Base-by-base conservation (phyloP, 805 yeast species). In the Scheffersomyces lignosus region DNA sequence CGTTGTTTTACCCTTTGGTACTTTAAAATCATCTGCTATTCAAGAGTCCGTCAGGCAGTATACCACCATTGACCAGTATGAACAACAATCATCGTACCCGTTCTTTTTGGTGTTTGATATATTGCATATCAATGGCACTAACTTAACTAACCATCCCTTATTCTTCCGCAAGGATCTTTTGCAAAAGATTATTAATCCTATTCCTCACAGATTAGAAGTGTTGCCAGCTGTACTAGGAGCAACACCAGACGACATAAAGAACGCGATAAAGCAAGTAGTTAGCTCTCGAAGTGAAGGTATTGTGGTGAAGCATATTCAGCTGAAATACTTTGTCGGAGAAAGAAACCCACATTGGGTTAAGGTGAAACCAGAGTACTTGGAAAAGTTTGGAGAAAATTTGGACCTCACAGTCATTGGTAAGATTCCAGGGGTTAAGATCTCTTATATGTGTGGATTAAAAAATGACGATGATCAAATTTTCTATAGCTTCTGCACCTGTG, bases 311-410 rank as follows among this genome's bases (percentile, higher is more conserved):
- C 73, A 80, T 44, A 75, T 80, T 1, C 57, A 64, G 9, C 71
- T 84, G 2, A 62, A 56, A 12, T 91, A 91, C 55, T 54, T 62
- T 3, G 70, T 85, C 12, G 87, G 79, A n/a, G 74, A 72, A 23
- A 64, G 88, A 33, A 70, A 72, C 29, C 75, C 73, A 13, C 62
- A 71, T n/a, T 91, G 97, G 96, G 66, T 88, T 12, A 91, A 91
- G 52, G 76, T 91, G 2, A 91, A 91, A 56, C 98, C 98, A 0
- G 96, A 90, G 48, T 90, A 89, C 53, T 65, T 89, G 36, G 83
- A 80, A 37, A 87, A 83, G 40, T 84, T 85, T 58, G 96, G 96
- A 7, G 96, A 89, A 45, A 85, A 86, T 50, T 66, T 89, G 43
- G 98, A 91, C 58, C 56, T 89, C 32, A 67, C 81, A 3, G 76